Evolutionary conservation across 345 rosid genomes (phyloP).

Genomic region (Ricinus communis): DNA sequence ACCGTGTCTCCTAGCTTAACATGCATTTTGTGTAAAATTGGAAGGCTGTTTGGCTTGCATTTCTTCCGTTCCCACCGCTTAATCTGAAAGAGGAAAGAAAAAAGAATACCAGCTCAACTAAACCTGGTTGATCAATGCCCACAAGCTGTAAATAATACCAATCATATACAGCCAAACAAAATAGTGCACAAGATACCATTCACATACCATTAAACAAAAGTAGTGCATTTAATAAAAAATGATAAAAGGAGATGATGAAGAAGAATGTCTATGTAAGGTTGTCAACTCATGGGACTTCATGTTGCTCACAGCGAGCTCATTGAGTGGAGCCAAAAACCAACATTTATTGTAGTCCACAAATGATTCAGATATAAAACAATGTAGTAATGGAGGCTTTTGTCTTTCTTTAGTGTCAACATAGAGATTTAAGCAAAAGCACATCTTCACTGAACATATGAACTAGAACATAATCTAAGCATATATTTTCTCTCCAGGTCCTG

Average conservation of each 20-base stretch:
- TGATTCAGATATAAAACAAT: neutral
- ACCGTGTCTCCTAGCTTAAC: constrained; percentile 88
- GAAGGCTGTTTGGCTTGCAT: constrained; percentile 93
- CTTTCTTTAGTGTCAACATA: neutral
- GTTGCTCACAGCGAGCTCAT: neutral
- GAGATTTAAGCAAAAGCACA: too few species aligned
- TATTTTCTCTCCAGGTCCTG: too few species aligned
- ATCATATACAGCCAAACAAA: too few species aligned
- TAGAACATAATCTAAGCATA: too few species aligned
- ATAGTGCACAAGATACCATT: too few species aligned
- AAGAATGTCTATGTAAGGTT: too few species aligned
- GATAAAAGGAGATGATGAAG: too few species aligned
- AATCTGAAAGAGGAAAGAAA: constrained; percentile 43
- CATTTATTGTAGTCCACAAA: neutral
- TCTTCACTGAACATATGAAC: neutral
- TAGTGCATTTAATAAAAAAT: too few species aligned
- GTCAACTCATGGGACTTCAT: neutral
- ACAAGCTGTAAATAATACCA: neutral
- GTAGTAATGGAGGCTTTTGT: neutral
- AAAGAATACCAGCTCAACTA: neutral
- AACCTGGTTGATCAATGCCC: neutral
- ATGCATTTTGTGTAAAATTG: constrained; percentile 82
- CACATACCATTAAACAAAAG: too few species aligned
- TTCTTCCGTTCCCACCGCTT: constrained; percentile 89
- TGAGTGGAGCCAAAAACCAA: neutral